Evolutionary conservation across 2,329 filamentous ascomycete genomes (phyloP), one percentile per base, ranked within the genome.

Genomic region (Amauroascus verrucosus): DNA sequence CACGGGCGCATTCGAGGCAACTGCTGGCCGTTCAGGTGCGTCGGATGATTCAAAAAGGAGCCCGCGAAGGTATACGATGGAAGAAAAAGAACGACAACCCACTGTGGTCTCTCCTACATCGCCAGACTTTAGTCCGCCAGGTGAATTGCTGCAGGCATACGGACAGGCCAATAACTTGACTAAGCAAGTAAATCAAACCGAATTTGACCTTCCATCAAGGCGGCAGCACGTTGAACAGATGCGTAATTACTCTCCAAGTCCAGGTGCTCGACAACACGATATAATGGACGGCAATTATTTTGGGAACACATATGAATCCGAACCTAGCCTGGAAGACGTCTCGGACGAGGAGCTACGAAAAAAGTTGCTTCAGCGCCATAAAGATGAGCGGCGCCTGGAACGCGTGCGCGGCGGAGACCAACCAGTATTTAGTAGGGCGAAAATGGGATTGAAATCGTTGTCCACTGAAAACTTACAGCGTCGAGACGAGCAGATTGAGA

Each of bases 381-480:
- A 64, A 48, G 70, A 74, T 50, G 67, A 68, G 56, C 62, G 64
- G 57, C 67, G 71, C 32, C 60, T 74, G 26, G 64, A 63, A 58
- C 65, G 66, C 22, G 70, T 65, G 18, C 70, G 69, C 6, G 60
- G 64, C 28, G 68, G 62, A 57, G 65, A 64, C 22, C 69, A 68
- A 1, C 70, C 71, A 1, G 64, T 72, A 20, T 66, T 73, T 55
- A 67, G 70, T 48, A 70, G 65, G 57, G 68, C 66, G 26, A 67
- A 63, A 35, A 61, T 62, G n/a, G 67, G 65, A 3, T 56, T 53
- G 3, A 62, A 58, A 48, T 56, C 59, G 16, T 56, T 70, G 44
- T 68, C 68, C 0, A 64, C 67, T 30, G 68, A 70, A 14, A 66
- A 68, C 50, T 56, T 72, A 41, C 67, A 66, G 51, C 63, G 70